These are phyloP conservation scores for Fusarium pseudocircinatum DNA, from an alignment of 2,329 filamentous ascomycete species.

Conservation along the genomic window DNA sequence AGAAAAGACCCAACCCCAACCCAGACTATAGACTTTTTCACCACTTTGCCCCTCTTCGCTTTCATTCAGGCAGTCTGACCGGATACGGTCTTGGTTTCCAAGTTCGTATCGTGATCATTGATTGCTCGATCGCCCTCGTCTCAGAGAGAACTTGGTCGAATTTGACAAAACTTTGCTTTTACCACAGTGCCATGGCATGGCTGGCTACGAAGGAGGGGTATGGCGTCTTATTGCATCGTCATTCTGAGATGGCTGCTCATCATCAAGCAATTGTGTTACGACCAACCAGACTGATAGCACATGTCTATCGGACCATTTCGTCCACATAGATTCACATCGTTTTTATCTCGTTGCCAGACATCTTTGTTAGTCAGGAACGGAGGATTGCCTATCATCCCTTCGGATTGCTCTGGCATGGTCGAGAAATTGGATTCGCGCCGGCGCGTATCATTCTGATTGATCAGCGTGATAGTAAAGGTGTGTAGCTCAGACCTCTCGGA, in stretches of 20 bases:
- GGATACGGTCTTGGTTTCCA: conserved; percentile 14
- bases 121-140: conserved; percentile 10
- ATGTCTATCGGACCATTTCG: conserved; percentile 13
- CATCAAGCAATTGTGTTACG: conserved; percentile 21
- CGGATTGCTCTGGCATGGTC: conserved; percentile 23
- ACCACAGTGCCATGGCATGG: background rate
- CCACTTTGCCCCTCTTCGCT: conserved; percentile 25
- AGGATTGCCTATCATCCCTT: conserved; percentile 13
- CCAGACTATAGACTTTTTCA: conserved; percentile 33
- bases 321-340: background rate
- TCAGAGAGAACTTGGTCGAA: background rate
- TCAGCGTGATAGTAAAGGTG: conserved; percentile 14
- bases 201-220: conserved; percentile 16
- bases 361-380: conserved; percentile 32
- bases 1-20: conserved; percentile 17
- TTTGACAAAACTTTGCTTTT: conserved; percentile 14
- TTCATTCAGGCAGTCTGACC: background rate
- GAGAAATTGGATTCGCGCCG: conserved; percentile 30
- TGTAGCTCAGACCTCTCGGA: conserved; percentile 28
- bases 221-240: conserved; percentile 34
- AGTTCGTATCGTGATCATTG: conserved; percentile 13
- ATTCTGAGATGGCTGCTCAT: conserved; percentile 42
- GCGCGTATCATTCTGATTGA: conserved; percentile 30
- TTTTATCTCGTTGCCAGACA: conserved; percentile 26
- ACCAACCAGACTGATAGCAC: conserved; percentile 7